Percentiles rank a stretch among this genome's conserved stretches.
These are phyloP conservation scores for Phytophthora fragariae DNA, from an alignment of 352 stramenopile genomes.

Conservation along the genomic window DNA sequence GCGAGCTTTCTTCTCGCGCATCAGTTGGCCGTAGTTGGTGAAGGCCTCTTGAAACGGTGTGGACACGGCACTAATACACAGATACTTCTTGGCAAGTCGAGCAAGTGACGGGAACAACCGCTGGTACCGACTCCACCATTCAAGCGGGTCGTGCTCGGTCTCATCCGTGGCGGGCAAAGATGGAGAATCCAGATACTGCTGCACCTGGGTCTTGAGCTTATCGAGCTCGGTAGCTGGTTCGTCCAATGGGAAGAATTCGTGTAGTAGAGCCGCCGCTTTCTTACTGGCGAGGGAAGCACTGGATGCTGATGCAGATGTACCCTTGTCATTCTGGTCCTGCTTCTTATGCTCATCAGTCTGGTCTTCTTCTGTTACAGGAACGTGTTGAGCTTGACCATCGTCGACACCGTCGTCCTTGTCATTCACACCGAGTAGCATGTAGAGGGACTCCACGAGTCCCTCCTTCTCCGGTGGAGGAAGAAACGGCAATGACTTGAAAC, in stretches of 20 bases:
- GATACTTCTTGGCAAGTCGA: constrained; percentile 75
- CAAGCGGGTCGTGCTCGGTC: constrained; percentile 78
- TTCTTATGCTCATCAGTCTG: constrained; percentile 40
- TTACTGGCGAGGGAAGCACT: constrained; percentile 25
- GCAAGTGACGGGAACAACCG: constrained; percentile 73
- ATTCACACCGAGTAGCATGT: constrained; percentile 54
- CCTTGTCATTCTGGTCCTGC: constrained; percentile 31
- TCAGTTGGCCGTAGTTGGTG: constrained; percentile 79
- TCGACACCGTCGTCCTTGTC: constrained; percentile 44
- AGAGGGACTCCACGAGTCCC: constrained; percentile 59
- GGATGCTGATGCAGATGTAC: constrained; percentile 1
- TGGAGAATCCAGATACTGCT: constrained; percentile 78
- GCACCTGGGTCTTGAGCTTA: constrained; percentile 68
- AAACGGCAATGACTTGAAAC: constrained; percentile 81
- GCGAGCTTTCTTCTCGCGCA: constrained; percentile 79
- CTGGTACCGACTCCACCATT: constrained; percentile 85
- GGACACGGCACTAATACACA: constrained; percentile 82
- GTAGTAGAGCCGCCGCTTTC: constrained; percentile 45
- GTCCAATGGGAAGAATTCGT: constrained; percentile 72
- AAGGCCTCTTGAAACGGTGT: constrained; percentile 83
- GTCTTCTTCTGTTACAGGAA: constrained; percentile 13
- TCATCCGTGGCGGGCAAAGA: constrained; percentile 71
- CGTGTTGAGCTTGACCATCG: constrained; percentile 23
- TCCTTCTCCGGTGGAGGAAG: constrained; percentile 61
- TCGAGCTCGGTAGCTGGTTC: constrained; percentile 63